Percentiles rank a stretch among this genome's conserved stretches.
These are phyloP conservation scores for Cornus florida DNA, from an alignment of 148 eudicot species.

Conservation along the genomic window DNA sequence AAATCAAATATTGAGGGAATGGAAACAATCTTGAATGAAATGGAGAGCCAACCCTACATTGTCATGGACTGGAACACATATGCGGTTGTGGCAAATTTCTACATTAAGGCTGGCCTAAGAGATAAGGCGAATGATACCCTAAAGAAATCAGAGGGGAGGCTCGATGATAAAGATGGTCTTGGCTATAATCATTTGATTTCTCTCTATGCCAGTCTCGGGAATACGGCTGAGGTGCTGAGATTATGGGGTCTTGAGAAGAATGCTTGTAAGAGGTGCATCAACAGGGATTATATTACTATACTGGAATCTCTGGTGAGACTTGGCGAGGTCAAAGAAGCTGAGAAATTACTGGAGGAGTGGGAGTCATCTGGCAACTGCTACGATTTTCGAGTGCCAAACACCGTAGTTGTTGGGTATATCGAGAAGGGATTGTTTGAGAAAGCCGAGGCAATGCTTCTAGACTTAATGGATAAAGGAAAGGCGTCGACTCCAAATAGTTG, in stretches of 20 bases:
- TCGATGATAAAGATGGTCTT: slow-evolving; percentile 53
- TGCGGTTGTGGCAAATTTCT: slow-evolving; percentile 69
- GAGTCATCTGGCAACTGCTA: slow-evolving; percentile 66
- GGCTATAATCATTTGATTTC: slow-evolving; percentile 83
- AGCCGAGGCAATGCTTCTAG: slow-evolving; percentile 61
- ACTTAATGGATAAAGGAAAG: slow-evolving; percentile 39
- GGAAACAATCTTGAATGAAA: slow-evolving; percentile 64
- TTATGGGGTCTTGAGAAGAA: slow-evolving; percentile 79
- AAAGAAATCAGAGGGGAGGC: slow-evolving; percentile 62
- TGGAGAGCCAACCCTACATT: slow-evolving; percentile 70
- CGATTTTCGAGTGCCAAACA: slow-evolving; percentile 63
- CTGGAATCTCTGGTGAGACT: slow-evolving; percentile 64
- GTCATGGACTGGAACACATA: slow-evolving; percentile 88
- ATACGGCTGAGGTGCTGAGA: slow-evolving; percentile 64
- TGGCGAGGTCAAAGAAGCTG: slow-evolving; percentile 65
- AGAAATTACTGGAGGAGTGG: slow-evolving; percentile 73
- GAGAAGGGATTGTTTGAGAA: slow-evolving; percentile 54
- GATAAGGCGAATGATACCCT: slow-evolving; percentile 58
- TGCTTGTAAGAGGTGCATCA: slow-evolving; percentile 59
- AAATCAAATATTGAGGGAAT: slow-evolving; percentile 61
- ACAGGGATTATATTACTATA: slow-evolving; percentile 67
- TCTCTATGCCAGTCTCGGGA: slow-evolving; percentile 58
- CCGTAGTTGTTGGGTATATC: slow-evolving; percentile 44
- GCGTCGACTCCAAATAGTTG: slow-evolving; percentile 46
- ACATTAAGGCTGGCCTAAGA: slow-evolving; percentile 49